Evolutionary conservation across 2,329 filamentous ascomycete genomes (phyloP), one percentile per base, ranked within the genome.

Genomic region (Alternaria atra): DNA sequence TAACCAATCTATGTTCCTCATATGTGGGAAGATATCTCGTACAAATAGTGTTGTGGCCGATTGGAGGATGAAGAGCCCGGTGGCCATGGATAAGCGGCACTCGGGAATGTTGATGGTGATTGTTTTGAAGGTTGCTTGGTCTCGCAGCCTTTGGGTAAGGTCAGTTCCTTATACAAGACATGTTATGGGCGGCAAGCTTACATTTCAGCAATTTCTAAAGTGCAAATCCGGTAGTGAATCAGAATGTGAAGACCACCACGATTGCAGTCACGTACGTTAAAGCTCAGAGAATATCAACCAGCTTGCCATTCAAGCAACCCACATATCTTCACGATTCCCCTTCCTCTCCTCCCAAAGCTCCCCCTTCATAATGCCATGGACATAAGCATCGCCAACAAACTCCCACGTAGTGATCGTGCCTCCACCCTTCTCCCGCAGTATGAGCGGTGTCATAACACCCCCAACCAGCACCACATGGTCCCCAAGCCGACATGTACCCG

Each of bases 291-390:
- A 30, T 15, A 20, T 25, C 30, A 15, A 35, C 13, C 1, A 2
- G 4, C 30, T 35, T 23, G 1, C 2, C 46, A 5, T 25, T 48
- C 30, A 48, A 13, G 46, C 10, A 3, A 48, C n/a, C 46, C 20
- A 35, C 20, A 35, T 48, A 1, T 48, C 30, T 12, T 35, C 17
- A 35, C 46, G 3, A 7, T 48, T 5, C 35, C 44, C 17, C 29
- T 48, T 34, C 0, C 29, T 34, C 29, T 34, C 1, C 2, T 48
- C 17, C 46, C 46, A 48, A 4, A 48, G 4, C 3, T 48, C 46
- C 0, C 46, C 46, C 46, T 48, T 35, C 46, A 48, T 48, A 4
- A 48, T 35, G 0, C 46, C 46, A 25, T 48, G 46, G 15, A 48
- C 13, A n/a, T 48, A 48, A n/a, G 46, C 20, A 2, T 48, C 46